Percentiles rank a stretch among this genome's conserved stretches.
phyloP scores from a whole-genome alignment of 768 basidiomycete species.

The Leucocoprinus leucothites region DNA sequence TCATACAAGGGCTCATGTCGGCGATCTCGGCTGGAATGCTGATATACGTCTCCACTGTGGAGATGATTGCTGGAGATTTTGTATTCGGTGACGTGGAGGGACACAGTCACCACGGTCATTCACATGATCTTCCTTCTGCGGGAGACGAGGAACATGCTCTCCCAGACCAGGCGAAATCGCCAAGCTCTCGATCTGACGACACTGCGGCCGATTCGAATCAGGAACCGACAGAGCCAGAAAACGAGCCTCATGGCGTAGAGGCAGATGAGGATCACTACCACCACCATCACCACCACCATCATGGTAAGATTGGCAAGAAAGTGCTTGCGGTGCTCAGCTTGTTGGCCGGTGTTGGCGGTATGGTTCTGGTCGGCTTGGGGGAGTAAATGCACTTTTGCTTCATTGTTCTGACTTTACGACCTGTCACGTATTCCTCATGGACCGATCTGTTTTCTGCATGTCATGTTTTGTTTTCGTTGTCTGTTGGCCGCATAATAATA shows the following conservation, averaged over 20 bases:
- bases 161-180: no score
- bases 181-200: not conserved
- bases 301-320: constrained; percentile 33
- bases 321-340: constrained; percentile 58
- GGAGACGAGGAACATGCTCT: not conserved
- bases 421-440: no score
- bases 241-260: not conserved
- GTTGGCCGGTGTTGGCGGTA: constrained; percentile 56
- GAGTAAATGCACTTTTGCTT: constrained; percentile 22
- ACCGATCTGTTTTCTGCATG: no score
- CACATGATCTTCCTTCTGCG: constrained; percentile 3
- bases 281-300: constrained; percentile 21
- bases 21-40: constrained; percentile 84
- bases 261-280: constrained; percentile 19
- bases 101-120: constrained; percentile 23
- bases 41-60: constrained; percentile 78
- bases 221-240: constrained; percentile 8
- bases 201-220: not conserved
- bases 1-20: constrained; percentile 72
- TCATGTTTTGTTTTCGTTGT: no score
- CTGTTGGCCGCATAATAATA: no score
- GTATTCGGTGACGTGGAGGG: constrained; percentile 63
- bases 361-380: constrained; percentile 57
- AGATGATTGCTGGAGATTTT: constrained; percentile 87
- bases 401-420: no score